Evolutionary conservation across 257 asterid genomes (phyloP).

Genomic region (Ballota nigra): DNA sequence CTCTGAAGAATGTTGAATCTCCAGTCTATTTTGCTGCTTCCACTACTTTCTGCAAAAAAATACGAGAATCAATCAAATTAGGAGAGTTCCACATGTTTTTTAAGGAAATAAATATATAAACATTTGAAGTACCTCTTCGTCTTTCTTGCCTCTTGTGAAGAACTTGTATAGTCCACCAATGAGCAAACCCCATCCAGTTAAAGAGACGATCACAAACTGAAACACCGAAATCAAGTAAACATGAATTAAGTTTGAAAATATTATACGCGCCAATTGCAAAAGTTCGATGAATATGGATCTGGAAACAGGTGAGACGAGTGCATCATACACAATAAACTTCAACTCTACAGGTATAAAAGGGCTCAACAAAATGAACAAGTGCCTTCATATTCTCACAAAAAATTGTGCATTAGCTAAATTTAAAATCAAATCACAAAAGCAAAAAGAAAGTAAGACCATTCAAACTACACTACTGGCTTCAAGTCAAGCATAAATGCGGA

Average conservation of each 20-base stretch:
- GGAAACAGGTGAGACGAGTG: not conserved
- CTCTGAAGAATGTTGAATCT: slow-evolving; percentile 12
- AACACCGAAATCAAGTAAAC: slow-evolving; percentile 14
- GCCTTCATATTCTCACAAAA: not conserved
- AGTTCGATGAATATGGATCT: not conserved
- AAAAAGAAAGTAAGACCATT: not conserved
- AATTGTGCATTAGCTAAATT: not conserved
- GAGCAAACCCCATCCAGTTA: slow-evolving; percentile 73
- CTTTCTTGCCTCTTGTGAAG: slow-evolving; percentile 70
- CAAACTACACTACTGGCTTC: not conserved
- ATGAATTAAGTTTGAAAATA: not conserved
- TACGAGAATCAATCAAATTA: not conserved
- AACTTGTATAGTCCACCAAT: slow-evolving; percentile 55
- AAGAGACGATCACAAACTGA: slow-evolving; percentile 78
- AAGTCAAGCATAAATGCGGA: not conserved
- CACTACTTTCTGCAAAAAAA: slow-evolving; percentile 46
- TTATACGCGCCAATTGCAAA: not conserved
- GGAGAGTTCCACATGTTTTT: not conserved
- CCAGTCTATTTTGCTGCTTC: slow-evolving; percentile 49
- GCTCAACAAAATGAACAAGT: not conserved
- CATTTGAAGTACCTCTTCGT: slow-evolving; percentile 48
- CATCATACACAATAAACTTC: too few relatives aligned
- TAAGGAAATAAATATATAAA: not conserved
- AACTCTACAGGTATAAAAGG: slow-evolving; percentile 12
- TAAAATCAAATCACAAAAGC: not conserved